Base-by-base conservation (phyloP, 495 filamentous ascomycete genomes). In the Penicillium arizonense region DNA sequence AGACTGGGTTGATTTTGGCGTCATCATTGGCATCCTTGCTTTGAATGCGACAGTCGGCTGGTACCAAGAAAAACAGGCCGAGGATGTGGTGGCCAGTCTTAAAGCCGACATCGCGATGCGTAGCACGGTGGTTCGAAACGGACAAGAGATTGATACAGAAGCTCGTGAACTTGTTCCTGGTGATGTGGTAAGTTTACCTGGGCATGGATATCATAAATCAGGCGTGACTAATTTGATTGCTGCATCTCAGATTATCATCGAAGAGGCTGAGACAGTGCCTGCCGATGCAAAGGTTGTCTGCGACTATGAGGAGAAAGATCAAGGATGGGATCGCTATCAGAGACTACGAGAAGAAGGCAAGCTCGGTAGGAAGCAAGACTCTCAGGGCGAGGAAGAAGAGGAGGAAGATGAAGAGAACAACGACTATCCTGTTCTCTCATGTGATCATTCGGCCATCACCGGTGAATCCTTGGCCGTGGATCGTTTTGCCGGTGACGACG, bases 41-140 rank as follows among this genome's bases (percentile, higher is more conserved):
- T 77, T 91, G 51, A 91, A 91, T 65, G 88, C 88, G 24, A 53
- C 73, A 47, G 87, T 90, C 55, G 87, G 87, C 58, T 91, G 87
- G 82, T 91, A 90, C 60, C 87, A 91, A 62, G 88, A 91, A 67
- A 90, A 90, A 65, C 87, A 90, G 68, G 88, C 88, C 32, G 87
- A 86, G 23, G 88, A 91, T 72, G 86, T 91, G 42, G 88, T 91
- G 54, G 86, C 87, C 11, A 84, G 79, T 63, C 75, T 91, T 9
- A 90, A 89, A 62, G 88, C 87, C 59, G 87, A 90, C 56, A 91
- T 91, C 65, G 87, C 88, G 45, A 83, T 91, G 82, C 83, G 81
- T 18, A 57, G 83, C 86, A 1, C 74, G 47, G 85, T 87, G 32
- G 66, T 90, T 44, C 86, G 88, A 49, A 77, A 89, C 59, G 82